Base-by-base conservation (phyloP, 129 eudicot genomes). In the Scalesia atractyloides region DNA sequence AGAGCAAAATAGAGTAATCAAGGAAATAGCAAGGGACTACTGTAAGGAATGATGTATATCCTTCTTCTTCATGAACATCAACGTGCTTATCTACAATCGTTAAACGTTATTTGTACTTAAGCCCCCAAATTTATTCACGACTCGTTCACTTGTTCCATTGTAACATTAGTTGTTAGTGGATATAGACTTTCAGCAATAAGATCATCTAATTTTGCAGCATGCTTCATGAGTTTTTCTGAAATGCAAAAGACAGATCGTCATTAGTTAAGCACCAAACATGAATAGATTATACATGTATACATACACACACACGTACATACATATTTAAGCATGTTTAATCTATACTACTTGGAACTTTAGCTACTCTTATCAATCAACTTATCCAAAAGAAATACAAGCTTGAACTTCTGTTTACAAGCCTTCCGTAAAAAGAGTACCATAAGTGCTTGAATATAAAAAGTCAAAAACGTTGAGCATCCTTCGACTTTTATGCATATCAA, bases 31-130 rank as follows among this genome's bases (percentile, higher is more conserved):
- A 46, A 64, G 70, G 65, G 22, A 44, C 30, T 92, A 92, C 98
- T 84, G 70, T 19, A 43, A 46, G 91, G 96, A 67, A 92, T 89
- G 75, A 81, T 81, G 33, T 85, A 82, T 79, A 87, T 73, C 98
- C 98, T 59, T 87, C 83, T 19, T 86, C 98, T 73, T 92, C 98
- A 47, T 46, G 74, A 79, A 92, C 96, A 66, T 92, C 95, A 33
- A 78, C 43, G 79, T 92, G 95, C 67, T 81, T 88, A 58, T 81
- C 83, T 51, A 26, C 78, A 36, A 71, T 62, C 22, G 82, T 76
- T 59, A 70, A 50, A 51, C 73, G 73, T 64, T 69, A 47, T 52
- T 78, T 18, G 76, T 78, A 64, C 33, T 60, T 36, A 74, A 70
- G 59, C 46, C 70, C 5, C 66, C 79, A 19, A 70, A 26, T 48